Base-by-base conservation (phyloP, 2,329 filamentous ascomycete genomes). In the Saccharata proteae region DNA sequence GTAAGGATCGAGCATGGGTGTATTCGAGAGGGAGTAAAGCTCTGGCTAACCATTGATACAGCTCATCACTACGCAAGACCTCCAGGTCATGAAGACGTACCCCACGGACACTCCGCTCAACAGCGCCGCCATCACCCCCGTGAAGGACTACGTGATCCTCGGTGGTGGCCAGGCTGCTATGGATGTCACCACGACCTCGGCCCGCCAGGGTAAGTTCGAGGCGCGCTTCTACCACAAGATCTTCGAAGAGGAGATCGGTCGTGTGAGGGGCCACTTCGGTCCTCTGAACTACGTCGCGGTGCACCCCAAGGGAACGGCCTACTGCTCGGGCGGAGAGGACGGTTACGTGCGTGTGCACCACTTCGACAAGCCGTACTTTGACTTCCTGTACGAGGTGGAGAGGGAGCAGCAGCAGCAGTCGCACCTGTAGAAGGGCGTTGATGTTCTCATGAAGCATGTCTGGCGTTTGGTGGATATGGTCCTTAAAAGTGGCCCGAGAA, bases 201-300 rank as follows among this genome's bases (percentile, higher is more conserved):
- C 85, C 29, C 76, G 90, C 44, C 90, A 98, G 69, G 90, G 90
- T 64, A 96, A 96, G 66, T 98, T 98, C 68, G 90, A 98, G 64
- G 90, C 90, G 26, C 78, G 90, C 44, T 98, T 98, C 72, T 98
- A 94, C 71, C 90, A 98, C 77, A 96, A 93, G 73, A 80, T 98
- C 58, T 96, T 98, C 58, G 85, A 93, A 63, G 88, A 98, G 61
- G 90, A 98, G 68, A 88, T 96, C 51, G 90, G 90, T 46, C 80
- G 90, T 68, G 90, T 98, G 43, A 75, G 85, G 55, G 90, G 90
- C 41, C 90, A 98, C 62, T 98, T 98, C 62, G 90, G 90, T 55
- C 90, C 81, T 44, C 69, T 94, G 40, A 94, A 98, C 71, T 94
- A 90, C 40, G 84, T 98, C 46, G 86, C 90, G 29, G 83, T 83